Percentiles rank a stretch among this genome's conserved stretches.
phyloP scores from a whole-genome alignment of 2,329 filamentous ascomycete species.

The Lecanicillium sp. region DNA sequence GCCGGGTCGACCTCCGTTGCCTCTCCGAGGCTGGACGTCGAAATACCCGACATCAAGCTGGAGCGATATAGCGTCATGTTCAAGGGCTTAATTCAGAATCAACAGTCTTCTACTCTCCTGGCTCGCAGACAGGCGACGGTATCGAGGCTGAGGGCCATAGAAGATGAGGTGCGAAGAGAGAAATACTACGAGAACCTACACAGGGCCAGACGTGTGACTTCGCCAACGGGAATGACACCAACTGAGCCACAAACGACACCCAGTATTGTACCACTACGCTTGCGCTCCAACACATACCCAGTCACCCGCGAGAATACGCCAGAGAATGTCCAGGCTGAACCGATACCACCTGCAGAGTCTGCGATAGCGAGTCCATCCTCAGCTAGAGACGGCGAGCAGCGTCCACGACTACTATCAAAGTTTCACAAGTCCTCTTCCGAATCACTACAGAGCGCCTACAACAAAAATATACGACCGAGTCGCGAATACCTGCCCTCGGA shows the following conservation, averaged over 20 bases:
- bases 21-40: conserved; percentile 53
- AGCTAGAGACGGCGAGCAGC: conserved; percentile 1
- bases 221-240: conserved; percentile 24
- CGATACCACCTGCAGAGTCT: not conserved
- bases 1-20: too few relatives aligned
- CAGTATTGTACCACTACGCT: conserved; percentile 2
- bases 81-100: conserved; percentile 56
- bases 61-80: conserved; percentile 97
- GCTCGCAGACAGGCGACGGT: conserved; percentile 52
- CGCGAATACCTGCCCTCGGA: too few relatives aligned
- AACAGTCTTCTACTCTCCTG: conserved; percentile 31
- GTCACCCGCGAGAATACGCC: not conserved
- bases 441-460: conserved; percentile 4
- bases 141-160: conserved; percentile 48
- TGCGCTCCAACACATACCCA: conserved; percentile 5
- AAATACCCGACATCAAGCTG: conserved; percentile 73
- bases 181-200: conserved; percentile 20
- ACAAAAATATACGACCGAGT: too few relatives aligned
- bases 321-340: not conserved
- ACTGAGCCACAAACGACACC: not conserved
- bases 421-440: conserved; percentile 7
- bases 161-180: conserved; percentile 32
- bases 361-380: conserved; percentile 1
- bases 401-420: conserved; percentile 3
- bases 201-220: conserved; percentile 37